Percentiles rank a stretch among this genome's conserved stretches.
Conservation (phyloP, 768 basidiomycete species). For the Suillus brevipes region DNA sequence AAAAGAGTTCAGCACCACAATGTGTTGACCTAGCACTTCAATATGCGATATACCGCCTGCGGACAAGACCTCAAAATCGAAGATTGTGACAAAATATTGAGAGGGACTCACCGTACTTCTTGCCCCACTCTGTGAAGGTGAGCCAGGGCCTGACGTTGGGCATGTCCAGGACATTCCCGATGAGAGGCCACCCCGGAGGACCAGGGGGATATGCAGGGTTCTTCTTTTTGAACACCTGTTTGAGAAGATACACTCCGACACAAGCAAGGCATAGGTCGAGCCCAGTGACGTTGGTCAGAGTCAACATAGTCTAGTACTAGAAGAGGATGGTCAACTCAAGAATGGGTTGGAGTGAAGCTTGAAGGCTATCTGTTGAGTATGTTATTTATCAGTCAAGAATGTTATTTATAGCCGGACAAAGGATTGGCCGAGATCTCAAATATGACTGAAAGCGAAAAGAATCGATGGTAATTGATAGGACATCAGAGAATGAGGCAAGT, state of each 20-base stretch:
- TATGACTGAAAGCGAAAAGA: too few species aligned
- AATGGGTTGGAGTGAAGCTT: neutral
- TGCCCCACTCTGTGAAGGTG: constrained; percentile 45
- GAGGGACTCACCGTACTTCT: constrained; percentile 39
- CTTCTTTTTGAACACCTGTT: constrained; percentile 21
- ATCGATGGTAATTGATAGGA: too few species aligned
- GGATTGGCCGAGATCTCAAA: too few species aligned
- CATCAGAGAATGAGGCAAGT: too few species aligned
- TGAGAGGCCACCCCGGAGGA: constrained; percentile 42
- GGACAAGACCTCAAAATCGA: neutral
- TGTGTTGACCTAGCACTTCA: constrained; percentile 58
- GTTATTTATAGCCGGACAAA: neutral
- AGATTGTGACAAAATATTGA: neutral
- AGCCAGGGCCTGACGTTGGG: constrained; percentile 47
- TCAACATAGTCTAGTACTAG: constrained; percentile 7
- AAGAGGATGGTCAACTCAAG: neutral
- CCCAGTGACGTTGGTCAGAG: constrained; percentile 29
- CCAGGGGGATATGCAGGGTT: constrained; percentile 43
- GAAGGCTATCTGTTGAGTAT: neutral
- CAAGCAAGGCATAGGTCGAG: constrained; percentile 33
- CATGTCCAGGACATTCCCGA: constrained; percentile 54
- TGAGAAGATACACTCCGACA: constrained; percentile 28
- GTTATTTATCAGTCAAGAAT: too few species aligned
- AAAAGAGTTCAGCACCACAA: constrained; percentile 55
- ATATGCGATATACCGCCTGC: constrained; percentile 63